phyloP scores from a whole-genome alignment of 805 yeast genomes.

The Kurtzmaniella fragi region DNA sequence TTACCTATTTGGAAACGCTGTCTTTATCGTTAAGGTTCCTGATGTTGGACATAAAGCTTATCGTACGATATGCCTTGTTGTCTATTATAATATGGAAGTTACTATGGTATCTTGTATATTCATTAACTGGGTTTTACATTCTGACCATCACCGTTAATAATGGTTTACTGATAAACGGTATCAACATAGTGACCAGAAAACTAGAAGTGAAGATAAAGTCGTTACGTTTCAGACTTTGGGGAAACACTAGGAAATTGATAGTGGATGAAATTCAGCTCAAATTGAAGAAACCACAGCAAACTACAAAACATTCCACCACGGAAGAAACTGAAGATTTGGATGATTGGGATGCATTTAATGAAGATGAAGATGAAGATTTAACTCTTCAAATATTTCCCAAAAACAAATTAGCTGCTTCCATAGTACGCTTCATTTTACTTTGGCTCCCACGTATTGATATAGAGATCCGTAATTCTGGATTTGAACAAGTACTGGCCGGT shows the following conservation, averaged over 20 bases:
- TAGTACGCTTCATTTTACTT: constrained; percentile 11
- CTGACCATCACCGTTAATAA: constrained; percentile 29
- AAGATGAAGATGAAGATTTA: not conserved
- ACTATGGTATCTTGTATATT: constrained; percentile 27
- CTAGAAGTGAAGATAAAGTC: constrained; percentile 15
- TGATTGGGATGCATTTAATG: not conserved
- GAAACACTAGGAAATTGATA: constrained; percentile 27
- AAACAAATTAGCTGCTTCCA: constrained; percentile 5
- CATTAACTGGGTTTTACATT: constrained; percentile 28
- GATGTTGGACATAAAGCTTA: no score
- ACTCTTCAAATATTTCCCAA: constrained; percentile 13
- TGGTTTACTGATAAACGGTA: constrained; percentile 32
- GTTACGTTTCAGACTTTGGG: constrained; percentile 34
- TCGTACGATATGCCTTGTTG: no score
- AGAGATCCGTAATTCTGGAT: constrained; percentile 14
- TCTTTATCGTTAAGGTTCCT: no score
- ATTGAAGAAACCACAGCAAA: constrained; percentile 3
- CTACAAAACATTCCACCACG: not conserved
- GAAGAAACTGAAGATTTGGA: constrained; percentile 1
- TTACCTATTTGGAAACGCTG: no score
- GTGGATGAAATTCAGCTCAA: constrained; percentile 18
- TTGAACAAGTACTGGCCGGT: constrained; percentile 4
- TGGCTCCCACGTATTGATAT: constrained; percentile 17
- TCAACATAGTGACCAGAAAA: constrained; percentile 13
- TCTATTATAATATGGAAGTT: constrained; percentile 18